Conservation (phyloP, 768 basidiomycete genomes). For the Russula vinacea region DNA sequence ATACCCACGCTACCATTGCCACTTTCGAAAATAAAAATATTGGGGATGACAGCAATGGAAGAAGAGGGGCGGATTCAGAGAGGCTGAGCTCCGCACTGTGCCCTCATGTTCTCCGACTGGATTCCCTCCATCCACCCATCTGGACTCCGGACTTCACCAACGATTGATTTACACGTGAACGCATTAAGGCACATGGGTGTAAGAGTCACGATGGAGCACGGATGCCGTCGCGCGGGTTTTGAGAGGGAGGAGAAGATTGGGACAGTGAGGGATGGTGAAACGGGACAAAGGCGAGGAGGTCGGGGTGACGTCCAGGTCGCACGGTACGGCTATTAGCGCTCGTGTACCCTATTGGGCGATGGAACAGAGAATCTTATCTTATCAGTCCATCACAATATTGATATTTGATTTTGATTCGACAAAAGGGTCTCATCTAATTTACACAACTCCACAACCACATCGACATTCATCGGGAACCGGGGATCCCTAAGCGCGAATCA, state of each 20-base stretch:
- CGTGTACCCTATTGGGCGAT: constrained; percentile 15
- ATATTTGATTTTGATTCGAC: background rate
- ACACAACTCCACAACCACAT: background rate
- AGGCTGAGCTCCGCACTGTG: constrained; percentile 14
- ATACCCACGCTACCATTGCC: background rate
- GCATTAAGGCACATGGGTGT: background rate
- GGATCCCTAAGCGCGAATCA: background rate
- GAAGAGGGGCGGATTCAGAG: constrained; percentile 12
- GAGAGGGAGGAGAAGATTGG: constrained; percentile 10
- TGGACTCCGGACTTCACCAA: constrained; percentile 11
- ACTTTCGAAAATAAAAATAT: background rate
- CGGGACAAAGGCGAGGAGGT: constrained; percentile 26
- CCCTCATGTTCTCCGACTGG: constrained; percentile 23
- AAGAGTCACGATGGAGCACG: background rate
- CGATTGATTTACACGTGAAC: constrained; percentile 11
- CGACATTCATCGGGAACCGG: background rate
- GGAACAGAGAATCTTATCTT: constrained; percentile 19
- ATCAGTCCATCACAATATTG: constrained; percentile 1
- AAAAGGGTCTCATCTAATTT: background rate
- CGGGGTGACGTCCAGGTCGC: constrained; percentile 16
- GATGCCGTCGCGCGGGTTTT: constrained; percentile 7
- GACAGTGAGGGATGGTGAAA: constrained; percentile 13
- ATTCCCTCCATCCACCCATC: constrained; percentile 18
- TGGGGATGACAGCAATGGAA: background rate
- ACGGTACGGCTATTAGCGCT: constrained; percentile 17